Base-by-base conservation (phyloP, 768 basidiomycete species). In the Sarcodon aspratus region DNA sequence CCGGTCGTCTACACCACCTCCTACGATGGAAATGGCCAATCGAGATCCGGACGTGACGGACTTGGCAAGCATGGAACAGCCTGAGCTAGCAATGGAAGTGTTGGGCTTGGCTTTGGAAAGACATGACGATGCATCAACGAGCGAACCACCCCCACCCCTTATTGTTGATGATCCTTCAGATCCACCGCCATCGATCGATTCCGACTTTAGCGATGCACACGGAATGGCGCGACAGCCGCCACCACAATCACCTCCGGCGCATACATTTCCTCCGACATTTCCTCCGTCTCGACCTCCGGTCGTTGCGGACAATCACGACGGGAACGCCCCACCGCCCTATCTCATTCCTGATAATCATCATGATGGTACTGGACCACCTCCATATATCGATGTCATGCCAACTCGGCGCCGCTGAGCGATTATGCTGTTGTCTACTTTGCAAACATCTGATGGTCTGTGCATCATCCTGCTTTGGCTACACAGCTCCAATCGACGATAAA, bases 111-210 rank as follows among this genome's bases (percentile, higher is more conserved):
- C 76, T 11, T 66, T 81, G 33, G 80, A 80, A 44, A 74, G 72
- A 44, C 62, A 63, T 49, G 60, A 58, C 44, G 59, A 63, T 45
- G 57, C 55, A 18, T 55, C 54, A 48, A 63, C 57, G 54, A 17
- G 0, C 49, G 40, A 3, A 32, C 32, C 31, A 36, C 89, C 88
- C 0, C 88, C 88, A 5, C 86, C 87, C 0, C 83, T 82, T 13
- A 79, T 82, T 33, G 74, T 90, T 69, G 89, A 92, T 57, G 89
- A 92, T 62, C 89, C 89, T 17, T 82, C 80, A 2, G 89, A 92
- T 61, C 89, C 88, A 17, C 89, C 89, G 5, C 89, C 89, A 10
- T 86, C 85, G 6, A 92, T 92, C 56, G 85, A 92, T 63, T 88
- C 85, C 8, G 82, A 80, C 45, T 88, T 83, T 57, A 72, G 72